Percentiles rank a stretch among this genome's conserved stretches.
phyloP scores from a whole-genome alignment of 2,329 filamentous ascomycete species.

The Phaeomoniella chlamydospora region DNA sequence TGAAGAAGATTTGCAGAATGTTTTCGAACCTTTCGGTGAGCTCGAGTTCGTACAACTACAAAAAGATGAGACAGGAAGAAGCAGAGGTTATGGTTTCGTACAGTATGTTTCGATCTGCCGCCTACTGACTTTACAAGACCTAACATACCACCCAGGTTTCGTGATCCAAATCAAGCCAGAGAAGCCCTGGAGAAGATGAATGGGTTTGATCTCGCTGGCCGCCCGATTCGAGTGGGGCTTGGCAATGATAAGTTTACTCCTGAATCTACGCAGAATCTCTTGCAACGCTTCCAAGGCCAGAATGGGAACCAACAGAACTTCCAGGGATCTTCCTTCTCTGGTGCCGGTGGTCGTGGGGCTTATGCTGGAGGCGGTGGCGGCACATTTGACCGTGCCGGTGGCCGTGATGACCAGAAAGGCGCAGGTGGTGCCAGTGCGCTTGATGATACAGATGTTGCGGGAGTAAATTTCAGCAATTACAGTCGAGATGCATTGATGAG shows the following conservation, averaged over 20 bases:
- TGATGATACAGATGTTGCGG: slow-evolving; percentile 93
- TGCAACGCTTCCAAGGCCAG: slow-evolving; percentile 82
- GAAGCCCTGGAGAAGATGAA: slow-evolving; percentile 99
- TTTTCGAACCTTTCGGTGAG: slow-evolving; percentile 95
- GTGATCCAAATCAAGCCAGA: slow-evolving; percentile 77
- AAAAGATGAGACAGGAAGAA: slow-evolving; percentile 82
- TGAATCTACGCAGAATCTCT: slow-evolving; percentile 82
- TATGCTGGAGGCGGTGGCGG: slow-evolving; percentile 57
- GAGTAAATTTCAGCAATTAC: slow-evolving; percentile 99
- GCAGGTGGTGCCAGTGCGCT: slow-evolving; percentile 82
- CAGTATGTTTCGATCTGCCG: slow-evolving; percentile 52
- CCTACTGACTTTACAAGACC: slow-evolving; percentile 2
- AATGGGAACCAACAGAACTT: slow-evolving; percentile 49
- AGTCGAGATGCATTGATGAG: slow-evolving; percentile 97
- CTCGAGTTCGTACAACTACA: slow-evolving; percentile 96
- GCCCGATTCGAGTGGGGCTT: slow-evolving; percentile 94
- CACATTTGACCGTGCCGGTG: slow-evolving; percentile 80
- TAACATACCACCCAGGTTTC: slow-evolving; percentile 47
- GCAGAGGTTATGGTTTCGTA: slow-evolving; percentile 94
- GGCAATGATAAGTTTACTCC: slow-evolving; percentile 99
- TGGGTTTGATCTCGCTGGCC: slow-evolving; percentile 92
- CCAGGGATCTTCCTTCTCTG: slow-evolving; percentile 84
- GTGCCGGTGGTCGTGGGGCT: slow-evolving; percentile 72
- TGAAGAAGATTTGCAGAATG: slow-evolving; percentile 85
- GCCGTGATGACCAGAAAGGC: slow-evolving; percentile 76